Evolutionary conservation across 495 filamentous ascomycete genomes (phyloP), one percentile per base, ranked within the genome.

Genomic region (Apiosordaria backusii): DNA sequence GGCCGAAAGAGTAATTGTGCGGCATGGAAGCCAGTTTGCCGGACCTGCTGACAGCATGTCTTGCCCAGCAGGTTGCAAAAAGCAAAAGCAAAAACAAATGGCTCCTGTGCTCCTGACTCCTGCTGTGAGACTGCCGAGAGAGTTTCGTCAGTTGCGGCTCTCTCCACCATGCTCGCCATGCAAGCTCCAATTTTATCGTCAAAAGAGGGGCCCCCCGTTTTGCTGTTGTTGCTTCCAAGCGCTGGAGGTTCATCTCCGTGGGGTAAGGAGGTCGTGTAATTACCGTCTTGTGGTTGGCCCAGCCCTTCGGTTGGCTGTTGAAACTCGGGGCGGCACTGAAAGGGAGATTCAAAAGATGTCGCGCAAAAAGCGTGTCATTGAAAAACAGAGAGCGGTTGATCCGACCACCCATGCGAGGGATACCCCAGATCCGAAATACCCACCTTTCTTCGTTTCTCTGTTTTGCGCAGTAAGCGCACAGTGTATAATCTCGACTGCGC

Each of bases 401-500:
- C 65, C 65, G 65, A 66, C 54, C 58, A 66, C 23, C 59, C 60
- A 63, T 57, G 65, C 54, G 65, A 67, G 65, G n/a, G 63, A 23
- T 25, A 61, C 60, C 65, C 58, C 59, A 22, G 25, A 55, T 27
- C 63, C 40, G 55, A 55, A 23, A 60, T 60, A 16, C 24, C 22
- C 57, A 29, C 57, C 16, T 25, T 18, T 60, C 57, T 60, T 60
- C 64, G 27, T 53, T 53, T 10, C 18, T 65, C n/a, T 52, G 45
- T 57, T 18, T 54, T 29, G 65, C 50, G 61, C 57, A 54, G 15
- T 62, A 45, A 19, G 57, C 57, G 60, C 35, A 40, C 57, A 58
- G 64, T 53, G 63, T 26, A 59, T 3, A 24, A 24, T 16, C 18
- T 55, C n/a, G 52, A 45, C 10, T 13, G 0, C 9, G 16, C 35